Conservation (phyloP, 176 grass and related monocot species). For the Oryza australiensis region DNA sequence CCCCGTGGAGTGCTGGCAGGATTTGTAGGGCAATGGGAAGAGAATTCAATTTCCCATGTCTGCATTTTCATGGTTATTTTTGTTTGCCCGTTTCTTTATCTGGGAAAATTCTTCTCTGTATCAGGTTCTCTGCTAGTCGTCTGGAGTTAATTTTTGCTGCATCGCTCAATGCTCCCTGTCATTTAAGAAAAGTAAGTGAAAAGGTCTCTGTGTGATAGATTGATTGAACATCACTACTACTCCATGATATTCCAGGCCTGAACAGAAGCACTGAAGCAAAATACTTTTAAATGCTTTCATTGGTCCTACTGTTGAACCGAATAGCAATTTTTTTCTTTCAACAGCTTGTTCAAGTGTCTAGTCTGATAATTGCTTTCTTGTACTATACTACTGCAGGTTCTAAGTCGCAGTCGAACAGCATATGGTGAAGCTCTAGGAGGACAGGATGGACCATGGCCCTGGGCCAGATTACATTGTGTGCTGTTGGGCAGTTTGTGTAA, state of each 20-base stretch:
- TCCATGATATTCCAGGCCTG: background rate
- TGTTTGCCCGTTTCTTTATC: conserved; percentile 6
- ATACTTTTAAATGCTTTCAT: background rate
- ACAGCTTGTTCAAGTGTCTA: conserved; percentile 8
- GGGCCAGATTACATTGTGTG: background rate
- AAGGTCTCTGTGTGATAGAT: background rate
- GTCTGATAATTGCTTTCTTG: background rate
- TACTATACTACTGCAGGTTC: conserved; percentile 20
- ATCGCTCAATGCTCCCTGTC: background rate
- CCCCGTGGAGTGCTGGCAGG: background rate
- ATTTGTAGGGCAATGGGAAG: background rate
- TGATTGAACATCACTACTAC: background rate
- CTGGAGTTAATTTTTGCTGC: background rate
- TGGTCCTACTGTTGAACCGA: background rate
- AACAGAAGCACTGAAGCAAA: conserved; percentile 6
- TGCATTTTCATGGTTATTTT: background rate
- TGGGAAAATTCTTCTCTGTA: conserved; percentile 1
- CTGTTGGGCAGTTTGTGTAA: background rate
- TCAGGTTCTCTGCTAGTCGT: too few species aligned
- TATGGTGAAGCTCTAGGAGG: conserved; percentile 11
- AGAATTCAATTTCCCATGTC: background rate
- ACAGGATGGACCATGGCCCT: conserved; percentile 13
- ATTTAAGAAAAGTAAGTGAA: conserved; percentile 10
- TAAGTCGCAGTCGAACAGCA: conserved; percentile 30
- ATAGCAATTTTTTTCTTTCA: background rate